phyloP scores from a whole-genome alignment of 169 alveolate species.

The Plasmodium gonderi region DNA sequence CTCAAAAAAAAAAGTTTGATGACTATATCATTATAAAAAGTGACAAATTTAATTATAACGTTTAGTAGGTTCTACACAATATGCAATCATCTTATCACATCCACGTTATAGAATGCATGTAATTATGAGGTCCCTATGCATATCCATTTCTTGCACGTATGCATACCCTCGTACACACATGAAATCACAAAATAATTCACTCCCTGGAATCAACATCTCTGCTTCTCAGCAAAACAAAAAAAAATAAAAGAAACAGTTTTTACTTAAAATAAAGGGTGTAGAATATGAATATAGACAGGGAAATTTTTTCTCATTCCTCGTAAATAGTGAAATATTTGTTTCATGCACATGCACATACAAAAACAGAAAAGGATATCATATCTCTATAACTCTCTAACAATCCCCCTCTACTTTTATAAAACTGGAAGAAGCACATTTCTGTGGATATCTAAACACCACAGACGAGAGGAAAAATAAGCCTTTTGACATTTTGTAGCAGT shows the following conservation, averaged over 20 bases:
- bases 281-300: neutral
- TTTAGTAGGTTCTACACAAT: too few relatives aligned
- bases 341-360: neutral
- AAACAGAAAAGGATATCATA: neutral
- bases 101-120: too few relatives aligned
- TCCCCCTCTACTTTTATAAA: neutral
- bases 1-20: constrained; percentile 5
- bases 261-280: neutral
- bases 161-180: too few relatives aligned
- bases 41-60: constrained; percentile 23
- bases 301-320: neutral
- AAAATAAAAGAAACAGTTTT: neutral
- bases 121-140: too few relatives aligned
- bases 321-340: neutral
- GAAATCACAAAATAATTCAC: too few relatives aligned
- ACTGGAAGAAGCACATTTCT: neutral
- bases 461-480: neutral
- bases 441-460: neutral
- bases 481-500: neutral
- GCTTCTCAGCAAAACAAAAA: neutral
- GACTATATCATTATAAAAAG: constrained; percentile 47
- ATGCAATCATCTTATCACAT: too few relatives aligned
- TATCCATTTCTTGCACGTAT: too few relatives aligned
- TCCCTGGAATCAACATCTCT: neutral
- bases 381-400: too few relatives aligned